phyloP scores from a whole-genome alignment of 139 green algal genomes.

The Axilococcus clingmanii region DNA sequence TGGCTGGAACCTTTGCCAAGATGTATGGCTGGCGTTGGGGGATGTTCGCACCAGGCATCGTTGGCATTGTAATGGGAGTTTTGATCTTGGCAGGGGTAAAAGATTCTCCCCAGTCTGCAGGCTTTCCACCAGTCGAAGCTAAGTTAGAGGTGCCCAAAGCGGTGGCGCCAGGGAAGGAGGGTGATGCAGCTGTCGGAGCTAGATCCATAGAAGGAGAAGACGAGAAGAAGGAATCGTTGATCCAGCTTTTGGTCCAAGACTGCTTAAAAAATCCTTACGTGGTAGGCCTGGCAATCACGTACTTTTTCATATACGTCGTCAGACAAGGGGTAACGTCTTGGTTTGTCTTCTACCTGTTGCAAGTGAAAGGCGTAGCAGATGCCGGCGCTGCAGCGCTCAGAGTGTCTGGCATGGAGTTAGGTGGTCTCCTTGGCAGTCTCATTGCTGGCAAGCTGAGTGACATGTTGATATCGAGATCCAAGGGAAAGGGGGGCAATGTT shows the following conservation, averaged over 20 bases:
- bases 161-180: background rate
- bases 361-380: slow-evolving; percentile 70
- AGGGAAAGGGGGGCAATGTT: slow-evolving; percentile 54
- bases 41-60: slow-evolving; percentile 82
- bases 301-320: slow-evolving; percentile 95
- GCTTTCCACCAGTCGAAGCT: slow-evolving; percentile 66
- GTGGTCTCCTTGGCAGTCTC: slow-evolving; percentile 81
- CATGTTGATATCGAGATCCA: slow-evolving; percentile 44
- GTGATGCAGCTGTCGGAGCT: background rate
- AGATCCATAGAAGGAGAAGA: background rate
- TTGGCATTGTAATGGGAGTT: slow-evolving; percentile 64
- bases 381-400: slow-evolving; percentile 63
- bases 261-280: slow-evolving; percentile 84
- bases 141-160: background rate
- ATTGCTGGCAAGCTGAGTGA: slow-evolving; percentile 77
- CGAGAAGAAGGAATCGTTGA: slow-evolving; percentile 32
- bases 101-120: slow-evolving; percentile 69
- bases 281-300: slow-evolving; percentile 88
- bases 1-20: slow-evolving; percentile 79
- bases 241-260: slow-evolving; percentile 68
- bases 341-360: slow-evolving; percentile 94
- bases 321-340: slow-evolving; percentile 83
- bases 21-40: slow-evolving; percentile 58
- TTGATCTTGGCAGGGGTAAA: slow-evolving; percentile 69
- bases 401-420: slow-evolving; percentile 93